Evolutionary conservation across 208 protist species (phyloP).

Genomic region (Leptomonas pyrrhocoris): DNA sequence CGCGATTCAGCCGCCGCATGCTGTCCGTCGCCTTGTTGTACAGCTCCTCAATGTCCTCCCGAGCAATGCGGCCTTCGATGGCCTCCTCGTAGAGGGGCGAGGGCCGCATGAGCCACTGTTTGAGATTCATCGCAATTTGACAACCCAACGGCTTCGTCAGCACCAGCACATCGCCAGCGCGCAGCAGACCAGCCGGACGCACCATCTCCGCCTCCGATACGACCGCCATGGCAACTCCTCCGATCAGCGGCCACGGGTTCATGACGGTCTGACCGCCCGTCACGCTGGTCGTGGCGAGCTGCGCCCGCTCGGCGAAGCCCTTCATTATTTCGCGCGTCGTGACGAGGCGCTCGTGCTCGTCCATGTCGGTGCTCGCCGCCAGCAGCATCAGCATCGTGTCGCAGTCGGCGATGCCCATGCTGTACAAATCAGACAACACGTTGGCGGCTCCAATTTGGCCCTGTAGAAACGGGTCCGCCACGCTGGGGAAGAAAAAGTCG

Average conservation of each 20-base stretch:
- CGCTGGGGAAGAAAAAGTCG: conserved; percentile 97
- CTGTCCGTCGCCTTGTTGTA: conserved; percentile 77
- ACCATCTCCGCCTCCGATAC: conserved; percentile 87
- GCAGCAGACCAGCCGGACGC: conserved; percentile 71
- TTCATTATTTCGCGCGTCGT: conserved; percentile 91
- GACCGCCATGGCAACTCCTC: conserved; percentile 92
- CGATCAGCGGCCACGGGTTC: conserved; percentile 96
- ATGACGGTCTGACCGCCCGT: conserved; percentile 96
- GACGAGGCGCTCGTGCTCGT: conserved; percentile 75
- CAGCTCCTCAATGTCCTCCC: conserved; percentile 73
- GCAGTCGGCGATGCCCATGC: conserved; percentile 93
- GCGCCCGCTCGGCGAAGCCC: conserved; percentile 91
- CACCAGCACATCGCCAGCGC: conserved; percentile 87
- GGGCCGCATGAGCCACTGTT: conserved; percentile 90
- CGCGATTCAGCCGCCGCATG: conserved; percentile 93
- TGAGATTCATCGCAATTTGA: conserved; percentile 94
- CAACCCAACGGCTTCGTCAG: conserved; percentile 96
- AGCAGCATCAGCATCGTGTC: conserved; percentile 97
- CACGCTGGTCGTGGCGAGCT: conserved; percentile 80
- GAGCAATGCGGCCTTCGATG: conserved; percentile 62
- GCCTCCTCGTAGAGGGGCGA: conserved; percentile 67
- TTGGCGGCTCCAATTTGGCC: conserved; percentile 96
- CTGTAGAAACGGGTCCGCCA: conserved; percentile 96
- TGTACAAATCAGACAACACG: conserved; percentile 97
- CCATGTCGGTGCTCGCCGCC: conserved; percentile 93